phyloP scores from a whole-genome alignment of 306 rosid genomes.

The Trichosanthes cucumerina region DNA sequence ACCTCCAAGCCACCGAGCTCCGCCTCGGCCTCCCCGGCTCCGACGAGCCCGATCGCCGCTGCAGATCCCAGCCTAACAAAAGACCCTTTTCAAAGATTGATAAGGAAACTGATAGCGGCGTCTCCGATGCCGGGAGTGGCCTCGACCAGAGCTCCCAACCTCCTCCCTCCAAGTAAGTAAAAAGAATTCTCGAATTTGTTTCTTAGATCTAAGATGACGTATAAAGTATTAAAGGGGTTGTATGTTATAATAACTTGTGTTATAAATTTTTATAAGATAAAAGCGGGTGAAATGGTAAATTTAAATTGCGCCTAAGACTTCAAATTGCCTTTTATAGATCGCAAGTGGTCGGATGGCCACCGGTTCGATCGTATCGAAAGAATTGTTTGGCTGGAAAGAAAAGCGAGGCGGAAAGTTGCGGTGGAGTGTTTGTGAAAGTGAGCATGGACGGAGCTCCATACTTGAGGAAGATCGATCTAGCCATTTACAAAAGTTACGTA shows the following conservation, averaged over 20 bases:
- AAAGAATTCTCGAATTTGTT: neutral
- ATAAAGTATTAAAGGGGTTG: no score
- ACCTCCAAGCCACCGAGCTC: slow-evolving; percentile 9
- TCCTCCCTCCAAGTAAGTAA: slow-evolving; percentile 49
- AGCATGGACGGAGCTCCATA: slow-evolving; percentile 88
- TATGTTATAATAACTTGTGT: no score
- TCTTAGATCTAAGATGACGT: no score
- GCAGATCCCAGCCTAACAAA: neutral
- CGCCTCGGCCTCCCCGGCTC: slow-evolving; percentile 7
- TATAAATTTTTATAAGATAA: no score
- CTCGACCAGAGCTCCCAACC: neutral
- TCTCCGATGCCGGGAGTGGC: slow-evolving; percentile 11
- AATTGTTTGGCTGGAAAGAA: slow-evolving; percentile 39
- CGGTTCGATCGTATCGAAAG: slow-evolving; percentile 57
- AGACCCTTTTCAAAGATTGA: neutral
- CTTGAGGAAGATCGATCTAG: slow-evolving; percentile 71
- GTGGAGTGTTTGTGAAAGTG: slow-evolving; percentile 57
- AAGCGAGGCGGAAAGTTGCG: slow-evolving; percentile 22
- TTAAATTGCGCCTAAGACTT: neutral
- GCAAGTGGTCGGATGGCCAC: slow-evolving; percentile 98
- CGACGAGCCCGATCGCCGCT: neutral
- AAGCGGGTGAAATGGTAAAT: no score
- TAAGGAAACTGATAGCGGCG: neutral
- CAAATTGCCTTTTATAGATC: slow-evolving; percentile 27
- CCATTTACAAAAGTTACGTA: slow-evolving; percentile 46